Base-by-base conservation (phyloP, 2,329 filamentous ascomycete species). In the Alternaria novae-zelandiae region DNA sequence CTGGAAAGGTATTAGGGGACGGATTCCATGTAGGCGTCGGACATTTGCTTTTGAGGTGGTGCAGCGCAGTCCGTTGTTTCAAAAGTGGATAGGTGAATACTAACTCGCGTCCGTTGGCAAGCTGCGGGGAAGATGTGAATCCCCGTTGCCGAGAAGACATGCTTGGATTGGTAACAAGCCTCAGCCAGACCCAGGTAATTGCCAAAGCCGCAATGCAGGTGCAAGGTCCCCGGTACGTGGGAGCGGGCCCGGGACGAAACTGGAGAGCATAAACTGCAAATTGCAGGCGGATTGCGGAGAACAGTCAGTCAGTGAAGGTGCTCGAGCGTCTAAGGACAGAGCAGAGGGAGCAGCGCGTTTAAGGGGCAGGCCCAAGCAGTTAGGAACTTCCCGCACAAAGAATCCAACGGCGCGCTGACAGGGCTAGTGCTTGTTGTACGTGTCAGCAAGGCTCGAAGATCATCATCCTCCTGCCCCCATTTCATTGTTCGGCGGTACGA, bases 111-210 rank as follows among this genome's bases (percentile, higher is more conserved):
- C 64, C 61, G 53, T 54, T 26, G 51, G 66, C 61, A 59, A 70
- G 67, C 67, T 74, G 73, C 68, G 74, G 72, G 70, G 73, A 70
- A 67, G 71, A 51, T 25, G 47, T 45, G 62, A 67, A 66, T 45
- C 58, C 57, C 57, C 70, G 67, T 55, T 71, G 72, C 73, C 71
- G 72, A 75, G 60, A 63, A 53, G 73, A 69, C 74, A 75, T 75
- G 69, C 30, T 60, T 64, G 36, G 36, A 41, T 41, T 41, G 58
- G 59, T 57, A 59, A 59, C 44, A 57, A 56, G 59, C 60, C 67
- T 64, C 36, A 59, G 41, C 49, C 30, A 54, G 47, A 41, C 49
- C 21, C 54, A 59, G 26, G 59, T 54, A 32, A 43, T 47, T 11
- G 55, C 46, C 53, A 58, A 53, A 56, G 58, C 45, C 54, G 55